Evolutionary conservation across 345 rosid genomes (phyloP).

Genomic region (Eucalyptus dawsonii): DNA sequence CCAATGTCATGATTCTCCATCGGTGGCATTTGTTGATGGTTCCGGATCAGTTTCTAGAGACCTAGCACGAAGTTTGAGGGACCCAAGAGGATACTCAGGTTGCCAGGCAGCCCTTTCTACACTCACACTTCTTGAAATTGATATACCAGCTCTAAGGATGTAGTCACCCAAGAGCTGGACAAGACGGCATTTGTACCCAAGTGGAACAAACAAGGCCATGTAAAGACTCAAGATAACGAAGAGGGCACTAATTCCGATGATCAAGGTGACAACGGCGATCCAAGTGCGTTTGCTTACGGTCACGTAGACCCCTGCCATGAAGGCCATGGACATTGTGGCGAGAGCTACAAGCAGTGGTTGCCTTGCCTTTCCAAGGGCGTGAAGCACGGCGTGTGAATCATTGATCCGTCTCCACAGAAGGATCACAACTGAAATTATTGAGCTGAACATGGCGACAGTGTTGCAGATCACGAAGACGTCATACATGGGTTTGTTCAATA

Average conservation of each 20-base stretch:
- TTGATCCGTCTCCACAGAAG: not conserved
- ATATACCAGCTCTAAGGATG: not conserved
- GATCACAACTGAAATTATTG: not conserved
- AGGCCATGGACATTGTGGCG: not conserved
- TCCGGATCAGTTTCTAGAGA: not conserved
- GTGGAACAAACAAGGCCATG: not conserved
- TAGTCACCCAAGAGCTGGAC: not conserved
- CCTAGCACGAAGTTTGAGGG: not conserved
- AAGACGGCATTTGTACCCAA: not conserved
- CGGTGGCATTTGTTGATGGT: not conserved
- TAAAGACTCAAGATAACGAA: not conserved
- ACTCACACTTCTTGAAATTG: not conserved
- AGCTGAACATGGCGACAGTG: not conserved
- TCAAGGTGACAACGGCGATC: not conserved
- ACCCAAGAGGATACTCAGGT: not conserved
- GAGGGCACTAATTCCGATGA: not conserved
- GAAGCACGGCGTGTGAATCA: not conserved
- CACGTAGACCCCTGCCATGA: not conserved
- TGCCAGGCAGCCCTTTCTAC: not conserved
- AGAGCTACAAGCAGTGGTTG: not conserved
- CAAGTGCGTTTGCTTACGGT: not conserved
- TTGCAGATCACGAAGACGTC: not conserved
- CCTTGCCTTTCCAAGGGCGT: not conserved
- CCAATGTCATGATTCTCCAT: not conserved
- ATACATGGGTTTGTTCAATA: not conserved